These are phyloP conservation scores for Buxus sempervirens DNA, from an alignment of 164 flowering plant genomes.

Conservation along the genomic window DNA sequence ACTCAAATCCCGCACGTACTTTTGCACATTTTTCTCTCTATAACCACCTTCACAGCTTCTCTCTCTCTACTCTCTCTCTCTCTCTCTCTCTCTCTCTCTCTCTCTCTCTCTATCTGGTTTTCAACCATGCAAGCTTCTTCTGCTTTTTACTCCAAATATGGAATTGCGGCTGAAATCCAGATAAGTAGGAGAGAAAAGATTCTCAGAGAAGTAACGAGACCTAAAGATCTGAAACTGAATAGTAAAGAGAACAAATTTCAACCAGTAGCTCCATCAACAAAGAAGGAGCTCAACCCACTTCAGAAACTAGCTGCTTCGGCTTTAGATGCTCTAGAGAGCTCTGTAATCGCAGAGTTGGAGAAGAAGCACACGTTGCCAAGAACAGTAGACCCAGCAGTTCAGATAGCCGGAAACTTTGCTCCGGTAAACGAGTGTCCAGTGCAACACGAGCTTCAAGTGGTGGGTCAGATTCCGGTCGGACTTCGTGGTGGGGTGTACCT, in stretches of 20 bases:
- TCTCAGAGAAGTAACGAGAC: no score
- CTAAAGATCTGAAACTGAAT: no score
- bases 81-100: no score
- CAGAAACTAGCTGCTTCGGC: slow-evolving; percentile 32
- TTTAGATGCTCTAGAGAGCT: slow-evolving; percentile 27
- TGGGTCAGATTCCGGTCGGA: slow-evolving; percentile 30
- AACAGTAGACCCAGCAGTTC: slow-evolving; percentile 40
- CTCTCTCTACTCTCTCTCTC: no score
- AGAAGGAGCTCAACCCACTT: slow-evolving; percentile 23
- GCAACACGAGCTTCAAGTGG: slow-evolving; percentile 20
- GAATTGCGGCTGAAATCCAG: no score
- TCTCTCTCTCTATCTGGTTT: no score
- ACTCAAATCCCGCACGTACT: no score
- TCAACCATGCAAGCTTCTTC: no score
- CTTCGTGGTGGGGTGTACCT: slow-evolving; percentile 36
- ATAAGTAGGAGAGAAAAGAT: no score
- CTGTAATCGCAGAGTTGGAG: slow-evolving; percentile 18
- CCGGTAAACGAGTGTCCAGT: slow-evolving; percentile 42
- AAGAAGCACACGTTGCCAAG: slow-evolving; percentile 22
- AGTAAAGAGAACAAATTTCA: not conserved
- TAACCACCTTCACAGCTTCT: no score
- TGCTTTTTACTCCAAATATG: no score
- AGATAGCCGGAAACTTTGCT: slow-evolving; percentile 45
- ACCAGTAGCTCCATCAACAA: not conserved
- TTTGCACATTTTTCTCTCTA: no score